These are phyloP conservation scores for Mortierella sp. DNA, from an alignment of 371 early-diverging fungal species.

Conservation along the genomic window DNA sequence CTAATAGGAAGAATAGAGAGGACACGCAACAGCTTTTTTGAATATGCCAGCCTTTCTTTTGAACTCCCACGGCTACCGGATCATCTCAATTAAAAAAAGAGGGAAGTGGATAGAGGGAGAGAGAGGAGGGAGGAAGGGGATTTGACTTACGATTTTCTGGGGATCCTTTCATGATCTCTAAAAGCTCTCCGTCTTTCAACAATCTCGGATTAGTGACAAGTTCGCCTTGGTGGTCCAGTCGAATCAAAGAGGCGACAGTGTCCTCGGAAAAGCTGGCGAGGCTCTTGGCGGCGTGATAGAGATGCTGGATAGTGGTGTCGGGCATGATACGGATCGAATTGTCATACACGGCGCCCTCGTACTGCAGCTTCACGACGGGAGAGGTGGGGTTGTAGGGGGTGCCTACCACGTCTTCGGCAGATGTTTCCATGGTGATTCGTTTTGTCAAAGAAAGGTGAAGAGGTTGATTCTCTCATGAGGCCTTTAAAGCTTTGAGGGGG, in stretches of 20 bases:
- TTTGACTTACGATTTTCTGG: slow-evolving; percentile 36
- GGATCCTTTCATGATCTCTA: slow-evolving; percentile 46
- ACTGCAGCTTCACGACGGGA: slow-evolving; percentile 44
- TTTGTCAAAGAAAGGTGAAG: background rate
- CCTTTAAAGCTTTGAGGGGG: too few species aligned
- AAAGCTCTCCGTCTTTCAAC: slow-evolving; percentile 33
- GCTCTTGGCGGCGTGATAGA: slow-evolving; percentile 28
- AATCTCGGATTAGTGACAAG: slow-evolving; percentile 24
- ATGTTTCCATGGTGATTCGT: slow-evolving; percentile 5
- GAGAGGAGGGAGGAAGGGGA: too few species aligned
- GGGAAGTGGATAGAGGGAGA: too few species aligned
- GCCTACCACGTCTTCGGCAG: slow-evolving; percentile 7
- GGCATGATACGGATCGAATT: slow-evolving; percentile 44
- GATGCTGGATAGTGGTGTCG: slow-evolving; percentile 11
- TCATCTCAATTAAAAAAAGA: background rate
- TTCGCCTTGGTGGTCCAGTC: slow-evolving; percentile 38
- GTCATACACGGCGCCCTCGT: slow-evolving; percentile 50
- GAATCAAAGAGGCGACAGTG: slow-evolving; percentile 20
- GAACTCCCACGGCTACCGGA: too few species aligned
- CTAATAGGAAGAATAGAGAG: slow-evolving; percentile 6
- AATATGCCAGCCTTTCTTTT: too few species aligned
- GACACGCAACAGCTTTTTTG: too few species aligned
- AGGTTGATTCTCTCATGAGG: background rate
- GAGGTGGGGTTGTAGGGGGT: slow-evolving; percentile 4
- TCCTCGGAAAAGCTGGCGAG: slow-evolving; percentile 30